phyloP scores from a whole-genome alignment of 495 filamentous ascomycete species.

The Xylaria bambusicola region DNA sequence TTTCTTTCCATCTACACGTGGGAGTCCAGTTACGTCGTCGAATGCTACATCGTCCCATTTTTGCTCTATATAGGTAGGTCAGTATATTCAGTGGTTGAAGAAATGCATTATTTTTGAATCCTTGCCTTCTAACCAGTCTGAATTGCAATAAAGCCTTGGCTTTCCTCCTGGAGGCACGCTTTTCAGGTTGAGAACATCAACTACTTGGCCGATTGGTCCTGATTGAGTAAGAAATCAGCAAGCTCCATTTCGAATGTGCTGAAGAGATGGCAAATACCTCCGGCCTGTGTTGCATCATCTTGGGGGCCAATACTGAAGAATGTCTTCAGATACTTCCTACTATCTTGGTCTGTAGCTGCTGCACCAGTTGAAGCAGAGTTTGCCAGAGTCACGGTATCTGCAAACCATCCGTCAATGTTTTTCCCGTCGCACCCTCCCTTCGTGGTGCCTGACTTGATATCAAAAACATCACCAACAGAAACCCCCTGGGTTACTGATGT shows the following conservation, averaged over 20 bases:
- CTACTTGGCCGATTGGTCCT: background rate
- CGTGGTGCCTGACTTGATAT: constrained; percentile 1
- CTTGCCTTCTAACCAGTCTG: constrained; percentile 3
- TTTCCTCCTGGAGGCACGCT: background rate
- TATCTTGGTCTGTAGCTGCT: constrained; percentile 5
- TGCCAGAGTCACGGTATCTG: background rate
- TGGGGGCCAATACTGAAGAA: constrained; percentile 12
- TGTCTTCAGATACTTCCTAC: constrained; percentile 3
- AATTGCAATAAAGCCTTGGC: constrained; percentile 9
- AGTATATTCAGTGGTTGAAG: background rate
- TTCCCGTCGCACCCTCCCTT: constrained; percentile 8
- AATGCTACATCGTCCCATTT: constrained; percentile 10
- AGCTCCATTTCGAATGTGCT: background rate
- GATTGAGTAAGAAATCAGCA: background rate
- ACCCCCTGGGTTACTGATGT: background rate
- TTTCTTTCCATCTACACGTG: background rate
- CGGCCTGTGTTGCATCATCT: background rate
- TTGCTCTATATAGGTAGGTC: background rate
- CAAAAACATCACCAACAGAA: constrained; percentile 8
- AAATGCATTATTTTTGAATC: background rate
- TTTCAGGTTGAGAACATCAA: background rate
- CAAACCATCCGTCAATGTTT: constrained; percentile 9
- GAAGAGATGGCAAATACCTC: background rate
- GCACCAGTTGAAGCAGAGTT: background rate
- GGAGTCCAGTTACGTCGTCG: background rate